phyloP scores from a whole-genome alignment of 352 stramenopile genomes.

The Phytophthora uliginosa region DNA sequence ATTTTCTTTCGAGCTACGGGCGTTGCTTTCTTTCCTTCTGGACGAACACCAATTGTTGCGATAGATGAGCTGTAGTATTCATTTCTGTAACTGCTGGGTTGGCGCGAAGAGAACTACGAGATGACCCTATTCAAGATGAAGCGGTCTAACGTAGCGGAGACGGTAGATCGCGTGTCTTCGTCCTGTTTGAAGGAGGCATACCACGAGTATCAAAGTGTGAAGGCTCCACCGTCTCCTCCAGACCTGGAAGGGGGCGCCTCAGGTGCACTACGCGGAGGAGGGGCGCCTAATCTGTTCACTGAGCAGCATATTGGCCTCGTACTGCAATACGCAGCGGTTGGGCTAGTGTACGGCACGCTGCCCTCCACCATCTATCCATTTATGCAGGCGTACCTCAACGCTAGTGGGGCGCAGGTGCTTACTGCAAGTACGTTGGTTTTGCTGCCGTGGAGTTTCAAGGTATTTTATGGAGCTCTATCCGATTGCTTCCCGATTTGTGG shows the following conservation, averaged over 20 bases:
- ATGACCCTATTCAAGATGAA: neutral
- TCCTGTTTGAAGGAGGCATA: neutral
- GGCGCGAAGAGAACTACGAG: neutral
- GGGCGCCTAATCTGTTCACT: constrained; percentile 32
- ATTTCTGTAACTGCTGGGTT: neutral
- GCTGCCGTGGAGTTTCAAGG: constrained; percentile 62
- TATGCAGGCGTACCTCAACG: constrained; percentile 50
- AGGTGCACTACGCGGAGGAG: constrained; percentile 44
- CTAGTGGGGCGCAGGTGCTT: constrained; percentile 24
- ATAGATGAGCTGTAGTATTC: neutral
- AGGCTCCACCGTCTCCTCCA: neutral
- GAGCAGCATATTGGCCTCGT: constrained; percentile 44
- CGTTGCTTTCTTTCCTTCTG: neutral
- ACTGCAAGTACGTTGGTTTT: constrained; percentile 37
- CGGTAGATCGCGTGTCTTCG: neutral
- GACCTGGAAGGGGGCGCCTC: neutral
- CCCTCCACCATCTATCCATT: constrained; percentile 55
- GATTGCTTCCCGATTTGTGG: constrained; percentile 62
- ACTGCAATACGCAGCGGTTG: constrained; percentile 51
- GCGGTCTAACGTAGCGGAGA: neutral
- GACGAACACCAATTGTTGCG: neutral
- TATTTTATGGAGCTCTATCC: constrained; percentile 59
- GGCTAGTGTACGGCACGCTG: constrained; percentile 49
- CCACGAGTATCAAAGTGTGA: neutral
- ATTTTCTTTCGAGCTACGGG: neutral